Evolutionary conservation across 805 yeast genomes (phyloP).

Genomic region (Yarrowia sp.): DNA sequence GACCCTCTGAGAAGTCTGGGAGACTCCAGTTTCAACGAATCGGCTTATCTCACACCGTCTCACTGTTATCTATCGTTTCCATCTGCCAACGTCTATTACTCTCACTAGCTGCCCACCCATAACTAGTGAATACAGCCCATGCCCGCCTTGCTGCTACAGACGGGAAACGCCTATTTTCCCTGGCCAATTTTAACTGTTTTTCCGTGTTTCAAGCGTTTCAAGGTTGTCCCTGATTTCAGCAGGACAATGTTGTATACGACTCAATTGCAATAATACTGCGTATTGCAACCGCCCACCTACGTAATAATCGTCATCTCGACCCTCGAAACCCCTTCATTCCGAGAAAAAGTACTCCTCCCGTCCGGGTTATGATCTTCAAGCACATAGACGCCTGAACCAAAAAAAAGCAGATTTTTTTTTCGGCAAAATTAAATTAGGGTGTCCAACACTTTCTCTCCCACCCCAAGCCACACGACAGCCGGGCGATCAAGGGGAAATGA

Average conservation of each 20-base stretch:
- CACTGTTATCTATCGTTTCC: background rate
- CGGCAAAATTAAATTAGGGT: background rate
- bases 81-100: background rate
- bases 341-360: background rate
- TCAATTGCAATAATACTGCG: background rate
- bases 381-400: background rate
- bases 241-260: background rate
- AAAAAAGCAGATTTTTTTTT: background rate
- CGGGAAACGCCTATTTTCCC: background rate
- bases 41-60: background rate
- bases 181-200: background rate
- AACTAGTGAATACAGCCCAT: background rate
- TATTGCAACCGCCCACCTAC: too few relatives aligned
- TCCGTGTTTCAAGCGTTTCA: conserved; percentile 1
- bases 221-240: too few relatives aligned
- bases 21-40: too few relatives aligned
- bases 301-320: too few relatives aligned
- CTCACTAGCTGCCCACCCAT: background rate
- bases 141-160: too few relatives aligned
- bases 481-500: conserved; percentile 20
- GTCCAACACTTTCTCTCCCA: background rate
- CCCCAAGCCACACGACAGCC: conserved; percentile 20
- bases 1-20: too few relatives aligned
- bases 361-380: background rate
- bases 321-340: background rate